Conservation (phyloP, 768 basidiomycete species). For the Pleurotus platypus region DNA sequence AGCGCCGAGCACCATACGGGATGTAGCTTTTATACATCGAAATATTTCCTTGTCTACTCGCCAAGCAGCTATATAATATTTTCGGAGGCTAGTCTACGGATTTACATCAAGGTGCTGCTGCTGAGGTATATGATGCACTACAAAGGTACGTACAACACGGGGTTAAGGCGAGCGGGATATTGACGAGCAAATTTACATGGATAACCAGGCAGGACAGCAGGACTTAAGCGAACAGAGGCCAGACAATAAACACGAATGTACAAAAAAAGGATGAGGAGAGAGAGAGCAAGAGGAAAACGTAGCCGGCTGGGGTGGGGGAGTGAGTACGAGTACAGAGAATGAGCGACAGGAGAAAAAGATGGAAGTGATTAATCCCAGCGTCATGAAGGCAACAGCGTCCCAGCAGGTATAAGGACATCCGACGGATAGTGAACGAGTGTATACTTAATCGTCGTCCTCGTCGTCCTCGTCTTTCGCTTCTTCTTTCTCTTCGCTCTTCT, state of each 20-base stretch:
- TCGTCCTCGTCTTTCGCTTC: slow-evolving; percentile 32
- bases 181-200: background rate
- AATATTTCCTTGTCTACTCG: background rate
- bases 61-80: background rate
- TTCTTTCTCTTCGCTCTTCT: slow-evolving; percentile 29
- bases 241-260: background rate
- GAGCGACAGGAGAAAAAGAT: background rate
- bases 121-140: slow-evolving; percentile 1
- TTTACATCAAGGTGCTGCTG: slow-evolving; percentile 2
- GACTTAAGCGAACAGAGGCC: background rate
- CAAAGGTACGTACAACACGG: background rate
- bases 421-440: background rate
- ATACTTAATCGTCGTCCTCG: slow-evolving; percentile 19
- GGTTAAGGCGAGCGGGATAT: background rate
- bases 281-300: background rate
- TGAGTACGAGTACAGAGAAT: background rate
- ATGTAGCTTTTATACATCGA: background rate
- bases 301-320: background rate
- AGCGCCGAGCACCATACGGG: background rate
- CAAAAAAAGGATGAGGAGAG: background rate
- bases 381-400: background rate
- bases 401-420: background rate
- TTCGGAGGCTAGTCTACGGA: background rate
- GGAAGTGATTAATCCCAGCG: slow-evolving; percentile 1
- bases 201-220: background rate